Evolutionary conservation across 192 early-diverging fungal genomes (phyloP).

Genomic region (Coemansia sp.): DNA sequence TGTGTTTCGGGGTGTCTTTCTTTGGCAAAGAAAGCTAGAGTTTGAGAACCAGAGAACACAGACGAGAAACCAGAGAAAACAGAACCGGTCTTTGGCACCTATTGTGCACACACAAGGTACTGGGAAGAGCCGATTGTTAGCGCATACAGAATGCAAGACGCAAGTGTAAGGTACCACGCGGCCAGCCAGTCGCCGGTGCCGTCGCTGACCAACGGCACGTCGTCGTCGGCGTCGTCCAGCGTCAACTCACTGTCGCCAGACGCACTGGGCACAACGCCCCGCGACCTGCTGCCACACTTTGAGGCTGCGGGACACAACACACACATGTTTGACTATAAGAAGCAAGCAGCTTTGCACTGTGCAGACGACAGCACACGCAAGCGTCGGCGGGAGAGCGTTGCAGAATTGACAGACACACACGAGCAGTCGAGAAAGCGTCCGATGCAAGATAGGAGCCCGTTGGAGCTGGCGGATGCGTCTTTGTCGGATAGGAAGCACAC

Average conservation of each 20-base stretch:
- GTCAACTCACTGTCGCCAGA: conserved; percentile 49
- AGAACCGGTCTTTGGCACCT: background rate
- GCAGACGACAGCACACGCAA: background rate
- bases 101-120: no score
- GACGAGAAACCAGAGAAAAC: background rate
- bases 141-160: background rate
- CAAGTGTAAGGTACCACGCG: conserved; percentile 1
- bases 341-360: background rate
- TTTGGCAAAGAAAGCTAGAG: no score
- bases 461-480: no score
- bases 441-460: no score
- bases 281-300: conserved; percentile 42
- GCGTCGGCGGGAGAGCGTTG: conserved; percentile 17
- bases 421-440: background rate
- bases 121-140: background rate
- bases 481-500: no score
- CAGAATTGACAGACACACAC: conserved; percentile 5
- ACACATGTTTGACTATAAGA: background rate
- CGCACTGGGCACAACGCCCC: conserved; percentile 21
- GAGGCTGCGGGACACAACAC: conserved; percentile 4
- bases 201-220: conserved; percentile 36
- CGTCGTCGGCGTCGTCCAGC: conserved; percentile 49
- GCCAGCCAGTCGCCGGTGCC: conserved; percentile 41
- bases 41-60: no score
- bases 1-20: no score